Conservation (phyloP, 169 alveolate species). For the Eimeria praecox region DNA sequence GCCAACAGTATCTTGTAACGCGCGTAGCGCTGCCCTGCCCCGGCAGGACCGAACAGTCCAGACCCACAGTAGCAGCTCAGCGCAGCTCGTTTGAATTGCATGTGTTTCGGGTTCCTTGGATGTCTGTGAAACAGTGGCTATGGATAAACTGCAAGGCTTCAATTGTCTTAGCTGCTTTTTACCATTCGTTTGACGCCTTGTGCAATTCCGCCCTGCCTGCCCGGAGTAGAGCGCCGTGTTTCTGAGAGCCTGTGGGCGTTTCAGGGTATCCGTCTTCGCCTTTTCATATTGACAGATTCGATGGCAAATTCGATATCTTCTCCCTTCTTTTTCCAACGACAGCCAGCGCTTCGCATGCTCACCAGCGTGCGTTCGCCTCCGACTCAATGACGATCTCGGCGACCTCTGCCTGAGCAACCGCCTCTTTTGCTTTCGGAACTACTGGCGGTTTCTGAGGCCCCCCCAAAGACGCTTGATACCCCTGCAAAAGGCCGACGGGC, state of each 20-base stretch:
- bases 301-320: neutral
- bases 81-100: neutral
- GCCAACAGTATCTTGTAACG: neutral
- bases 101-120: neutral
- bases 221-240: constrained; percentile 26
- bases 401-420: neutral
- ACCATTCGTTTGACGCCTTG: neutral
- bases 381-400: neutral
- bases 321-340: neutral
- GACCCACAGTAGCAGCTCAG: neutral
- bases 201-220: neutral
- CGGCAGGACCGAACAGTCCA: neutral
- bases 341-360: neutral
- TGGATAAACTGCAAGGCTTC: neutral
- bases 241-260: neutral
- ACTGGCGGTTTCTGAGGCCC: neutral
- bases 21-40: neutral
- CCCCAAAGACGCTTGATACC: neutral
- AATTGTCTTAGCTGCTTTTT: neutral
- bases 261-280: neutral
- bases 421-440: neutral
- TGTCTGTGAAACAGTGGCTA: neutral
- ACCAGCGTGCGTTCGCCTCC: neutral
- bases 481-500: neutral
- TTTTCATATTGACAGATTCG: neutral